Evolutionary conservation across 441 rosid genomes (phyloP), one percentile per base, ranked within the genome.

Genomic region (Gossypium lobatum): DNA sequence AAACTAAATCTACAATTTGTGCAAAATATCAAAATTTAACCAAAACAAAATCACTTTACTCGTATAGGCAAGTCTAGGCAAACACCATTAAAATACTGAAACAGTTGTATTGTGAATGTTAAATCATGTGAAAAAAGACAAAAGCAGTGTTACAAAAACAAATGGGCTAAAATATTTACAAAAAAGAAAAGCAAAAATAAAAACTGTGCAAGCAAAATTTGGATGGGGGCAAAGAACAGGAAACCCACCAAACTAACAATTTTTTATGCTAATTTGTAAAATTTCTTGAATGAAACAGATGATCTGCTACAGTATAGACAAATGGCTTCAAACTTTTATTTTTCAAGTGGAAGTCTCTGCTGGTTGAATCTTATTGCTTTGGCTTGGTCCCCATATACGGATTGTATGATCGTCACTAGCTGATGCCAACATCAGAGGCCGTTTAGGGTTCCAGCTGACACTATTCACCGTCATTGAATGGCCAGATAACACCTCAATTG

Each of bases 371-470:
- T 70, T 80, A 67, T 75, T 78, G 74, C 80, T 77, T 68, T 69
- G 75, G 0, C 80, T 75, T 4, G 98, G 85, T 68, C 87, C 96
- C 95, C 97, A 92, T 77, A 91, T 88, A 59, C 94, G 96, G 74
- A 94, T 86, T 16, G 94, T 88, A 21, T 85, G 87, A 81, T 94
- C 97, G 73, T 94, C 95, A 50, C 98, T 94, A 0, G 97, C 97
- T 13, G 98, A 94, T 39, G 96, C 98, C 82, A 94, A 78, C 88
- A 94, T 91, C 78, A 74, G 85, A 80, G 83, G 94, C 80, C 85
- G 85, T 72, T 57, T 85, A 2, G 89, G 94, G 76, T 94, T 92
- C 98, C 95, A 94, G 81, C 93, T 89, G 66, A 94, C 97, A 39
- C 89, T 86, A 78, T 92, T 94, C 28, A 92, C 93, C 0, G 94